A percentile compares a stretch with the other conserved stretches of the same genome.
phyloP scores from a whole-genome alignment of 1,284 basidiomycete species.

The Fomitopsis palustris region DNA sequence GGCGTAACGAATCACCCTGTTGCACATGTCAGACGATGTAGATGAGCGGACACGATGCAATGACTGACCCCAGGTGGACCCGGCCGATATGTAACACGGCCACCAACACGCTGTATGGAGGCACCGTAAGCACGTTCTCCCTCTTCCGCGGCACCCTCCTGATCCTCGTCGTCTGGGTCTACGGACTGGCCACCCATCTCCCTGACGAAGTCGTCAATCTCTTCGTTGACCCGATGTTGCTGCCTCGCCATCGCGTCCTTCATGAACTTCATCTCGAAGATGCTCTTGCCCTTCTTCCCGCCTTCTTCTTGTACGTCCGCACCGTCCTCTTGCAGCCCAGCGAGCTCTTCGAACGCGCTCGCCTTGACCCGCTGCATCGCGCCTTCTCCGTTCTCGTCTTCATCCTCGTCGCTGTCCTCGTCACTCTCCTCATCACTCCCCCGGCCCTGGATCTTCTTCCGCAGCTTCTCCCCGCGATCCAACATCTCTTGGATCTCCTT shows the following conservation, averaged over 20 bases:
- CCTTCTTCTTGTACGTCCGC: conserved; percentile 23
- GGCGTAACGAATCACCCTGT: conserved; percentile 17
- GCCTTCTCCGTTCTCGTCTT: conserved; percentile 39
- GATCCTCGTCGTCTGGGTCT: conserved; percentile 33
- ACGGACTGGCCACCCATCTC: conserved; percentile 50
- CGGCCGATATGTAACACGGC: conserved; percentile 56
- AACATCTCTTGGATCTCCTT: conserved; percentile 79
- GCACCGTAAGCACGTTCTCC: conserved; percentile 32
- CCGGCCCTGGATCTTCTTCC: conserved; percentile 53
- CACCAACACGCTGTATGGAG: conserved; percentile 48
- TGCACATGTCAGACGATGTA: neutral
- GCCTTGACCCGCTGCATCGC: conserved; percentile 51
- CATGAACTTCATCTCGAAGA: conserved; percentile 97
- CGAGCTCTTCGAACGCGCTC: conserved; percentile 74
- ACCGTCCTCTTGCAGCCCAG: conserved; percentile 35
- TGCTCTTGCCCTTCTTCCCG: conserved; percentile 51
- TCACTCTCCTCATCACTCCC: conserved; percentile 48
- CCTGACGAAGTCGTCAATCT: conserved; percentile 66
- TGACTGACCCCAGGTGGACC: conserved; percentile 36
- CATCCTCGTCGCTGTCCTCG: conserved; percentile 44
- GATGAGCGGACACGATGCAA: neutral
- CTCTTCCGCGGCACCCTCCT: conserved; percentile 31
- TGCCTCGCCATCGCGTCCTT: conserved; percentile 79
- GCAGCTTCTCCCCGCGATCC: conserved; percentile 66
- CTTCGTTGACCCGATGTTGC: conserved; percentile 51